phyloP scores from a whole-genome alignment of 805 yeast species.

The Groenewaldozyma salmanticensis region DNA sequence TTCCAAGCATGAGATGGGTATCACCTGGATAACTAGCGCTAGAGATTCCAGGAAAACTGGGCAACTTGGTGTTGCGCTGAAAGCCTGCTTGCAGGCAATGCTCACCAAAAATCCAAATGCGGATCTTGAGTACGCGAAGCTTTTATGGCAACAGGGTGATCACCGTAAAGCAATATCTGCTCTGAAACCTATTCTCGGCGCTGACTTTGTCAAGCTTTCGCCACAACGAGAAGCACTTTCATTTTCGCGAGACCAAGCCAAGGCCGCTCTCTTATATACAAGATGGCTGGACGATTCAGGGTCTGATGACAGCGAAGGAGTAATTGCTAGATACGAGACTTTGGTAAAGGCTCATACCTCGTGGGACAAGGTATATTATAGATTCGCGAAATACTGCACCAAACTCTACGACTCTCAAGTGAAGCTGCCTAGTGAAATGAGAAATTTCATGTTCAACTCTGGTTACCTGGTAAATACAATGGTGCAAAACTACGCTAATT shows the following conservation, averaged over 20 bases:
- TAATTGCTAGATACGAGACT: constrained; percentile 56
- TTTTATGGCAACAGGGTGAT: constrained; percentile 86
- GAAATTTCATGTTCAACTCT: constrained; percentile 14
- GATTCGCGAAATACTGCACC: constrained; percentile 69
- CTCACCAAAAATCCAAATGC: constrained; percentile 16
- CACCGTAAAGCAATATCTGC: constrained; percentile 72
- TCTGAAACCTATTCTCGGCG: constrained; percentile 34
- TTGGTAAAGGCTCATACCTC: constrained; percentile 44
- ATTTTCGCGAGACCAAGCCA: constrained; percentile 20
- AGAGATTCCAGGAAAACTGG: constrained; percentile 56
- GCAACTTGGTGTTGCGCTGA: constrained; percentile 63
- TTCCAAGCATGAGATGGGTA: constrained; percentile 27
- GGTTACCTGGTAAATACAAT: constrained; percentile 46
- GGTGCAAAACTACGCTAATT: constrained; percentile 45
- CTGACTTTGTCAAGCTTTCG: constrained; percentile 10
- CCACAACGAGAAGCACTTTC: background rate
- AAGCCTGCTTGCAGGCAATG: constrained; percentile 50
- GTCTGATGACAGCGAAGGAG: constrained; percentile 65
- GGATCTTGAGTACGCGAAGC: constrained; percentile 59
- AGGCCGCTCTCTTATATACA: constrained; percentile 66
- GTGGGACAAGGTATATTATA: constrained; percentile 76
- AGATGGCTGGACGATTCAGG: constrained; percentile 84
- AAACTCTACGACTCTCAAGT: constrained; percentile 63
- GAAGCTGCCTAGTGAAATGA: constrained; percentile 26
- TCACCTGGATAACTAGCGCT: constrained; percentile 51